Percentiles rank a stretch among this genome's conserved stretches.
phyloP scores from a whole-genome alignment of 2,329 filamentous ascomycete genomes.

The Fusarium miscanthi region DNA sequence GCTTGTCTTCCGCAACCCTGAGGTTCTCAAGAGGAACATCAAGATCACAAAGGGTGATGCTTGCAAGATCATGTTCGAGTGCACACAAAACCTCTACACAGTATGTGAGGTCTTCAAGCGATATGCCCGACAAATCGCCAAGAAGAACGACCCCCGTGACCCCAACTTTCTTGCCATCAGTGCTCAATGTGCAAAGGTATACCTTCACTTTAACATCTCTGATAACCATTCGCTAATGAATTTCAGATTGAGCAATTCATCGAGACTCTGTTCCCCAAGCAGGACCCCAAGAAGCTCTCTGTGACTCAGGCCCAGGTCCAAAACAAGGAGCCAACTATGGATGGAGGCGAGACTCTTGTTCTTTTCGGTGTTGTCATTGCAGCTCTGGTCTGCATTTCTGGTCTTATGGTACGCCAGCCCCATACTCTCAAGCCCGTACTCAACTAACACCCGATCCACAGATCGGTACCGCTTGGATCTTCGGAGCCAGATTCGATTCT shows the following conservation, averaged over 20 bases:
- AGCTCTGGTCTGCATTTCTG: constrained; percentile 77
- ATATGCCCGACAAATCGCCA: constrained; percentile 84
- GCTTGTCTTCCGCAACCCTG: constrained; percentile 89
- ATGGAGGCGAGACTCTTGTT: constrained; percentile 70
- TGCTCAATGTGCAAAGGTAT: constrained; percentile 85
- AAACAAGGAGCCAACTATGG: constrained; percentile 58
- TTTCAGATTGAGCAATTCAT: constrained; percentile 91
- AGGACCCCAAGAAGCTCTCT: constrained; percentile 73
- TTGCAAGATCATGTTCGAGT: constrained; percentile 90
- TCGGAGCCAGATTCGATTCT: constrained; percentile 83
- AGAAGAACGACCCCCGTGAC: constrained; percentile 94
- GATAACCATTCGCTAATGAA: constrained; percentile 21
- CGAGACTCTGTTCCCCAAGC: constrained; percentile 88
- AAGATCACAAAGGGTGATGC: constrained; percentile 98
- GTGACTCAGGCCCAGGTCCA: constrained; percentile 53
- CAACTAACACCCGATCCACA: constrained; percentile 51
- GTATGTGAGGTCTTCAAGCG: constrained; percentile 84
- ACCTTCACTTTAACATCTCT: not conserved
- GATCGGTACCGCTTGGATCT: constrained; percentile 80
- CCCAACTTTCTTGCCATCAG: constrained; percentile 94
- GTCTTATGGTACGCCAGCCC: constrained; percentile 76
- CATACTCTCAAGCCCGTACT: not conserved
- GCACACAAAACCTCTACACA: constrained; percentile 86
- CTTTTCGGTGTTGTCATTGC: constrained; percentile 74
- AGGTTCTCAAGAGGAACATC: constrained; percentile 85